These are phyloP conservation scores for Hyaloscypha variabilis DNA, from an alignment of 495 filamentous ascomycete species.

Conservation along the genomic window DNA sequence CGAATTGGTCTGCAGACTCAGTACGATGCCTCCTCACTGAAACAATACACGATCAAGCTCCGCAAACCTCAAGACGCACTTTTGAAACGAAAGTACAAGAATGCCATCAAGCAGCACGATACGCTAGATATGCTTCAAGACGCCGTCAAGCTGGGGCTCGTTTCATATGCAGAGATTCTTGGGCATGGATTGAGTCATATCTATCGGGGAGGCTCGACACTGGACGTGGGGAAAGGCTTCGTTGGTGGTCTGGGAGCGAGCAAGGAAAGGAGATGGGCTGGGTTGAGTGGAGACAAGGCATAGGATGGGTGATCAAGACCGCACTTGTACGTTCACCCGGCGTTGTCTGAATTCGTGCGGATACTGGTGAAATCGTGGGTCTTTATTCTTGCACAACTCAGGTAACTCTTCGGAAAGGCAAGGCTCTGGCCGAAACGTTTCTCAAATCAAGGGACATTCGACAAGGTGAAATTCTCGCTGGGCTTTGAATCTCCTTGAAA, in stretches of 20 bases:
- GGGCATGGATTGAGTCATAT: conserved; percentile 20
- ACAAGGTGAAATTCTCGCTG: too few species aligned
- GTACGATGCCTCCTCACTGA: conserved; percentile 36
- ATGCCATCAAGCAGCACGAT: conserved; percentile 22
- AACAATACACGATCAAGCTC: conserved; percentile 40
- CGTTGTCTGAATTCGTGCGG: too few species aligned
- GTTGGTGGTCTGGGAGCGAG: conserved; percentile 14
- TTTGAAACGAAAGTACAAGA: conserved; percentile 17
- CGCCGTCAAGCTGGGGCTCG: conserved; percentile 17
- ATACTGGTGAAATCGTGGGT: too few species aligned
- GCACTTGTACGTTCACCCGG: too few species aligned
- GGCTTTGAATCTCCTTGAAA: too few species aligned
- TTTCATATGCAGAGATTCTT: conserved; percentile 24
- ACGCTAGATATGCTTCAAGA: conserved; percentile 22
- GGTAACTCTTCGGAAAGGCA: too few species aligned
- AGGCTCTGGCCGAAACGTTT: too few species aligned
- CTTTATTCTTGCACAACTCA: too few species aligned
- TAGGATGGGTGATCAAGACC: too few species aligned
- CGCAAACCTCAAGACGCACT: conserved; percentile 34
- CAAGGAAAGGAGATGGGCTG: conserved; percentile 16
- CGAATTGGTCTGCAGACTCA: conserved; percentile 36
- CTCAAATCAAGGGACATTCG: too few species aligned
- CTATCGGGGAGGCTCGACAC: conserved; percentile 14
- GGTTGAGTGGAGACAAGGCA: conserved; percentile 19
- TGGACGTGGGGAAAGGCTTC: conserved; percentile 17